Conservation (phyloP, 2,329 filamentous ascomycete genomes). For the Pseudocercospora pini-densiflorae region DNA sequence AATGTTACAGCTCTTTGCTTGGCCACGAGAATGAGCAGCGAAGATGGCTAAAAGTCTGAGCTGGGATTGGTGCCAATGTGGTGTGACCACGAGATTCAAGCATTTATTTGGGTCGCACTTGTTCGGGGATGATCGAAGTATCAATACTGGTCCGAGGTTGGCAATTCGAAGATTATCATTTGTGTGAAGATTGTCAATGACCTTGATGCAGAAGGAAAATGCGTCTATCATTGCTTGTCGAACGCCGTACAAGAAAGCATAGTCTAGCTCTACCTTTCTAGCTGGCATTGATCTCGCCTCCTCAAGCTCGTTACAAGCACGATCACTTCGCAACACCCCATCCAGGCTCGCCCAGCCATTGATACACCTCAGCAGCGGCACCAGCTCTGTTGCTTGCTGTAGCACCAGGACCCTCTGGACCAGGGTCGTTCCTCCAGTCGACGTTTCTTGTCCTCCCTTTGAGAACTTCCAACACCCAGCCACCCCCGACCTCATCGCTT, state of each 20-base stretch:
- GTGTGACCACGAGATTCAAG: not conserved
- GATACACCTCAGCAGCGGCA: conserved; percentile 56
- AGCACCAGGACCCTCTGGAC: conserved; percentile 52
- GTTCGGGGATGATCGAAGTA: not conserved
- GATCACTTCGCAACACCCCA: conserved; percentile 51
- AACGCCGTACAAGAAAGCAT: not conserved
- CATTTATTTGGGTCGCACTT: not conserved
- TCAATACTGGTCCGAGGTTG: no score
- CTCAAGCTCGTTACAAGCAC: not conserved
- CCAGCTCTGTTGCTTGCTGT: conserved; percentile 44
- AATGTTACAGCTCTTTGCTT: no score
- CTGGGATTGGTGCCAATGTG: not conserved
- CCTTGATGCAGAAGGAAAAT: no score
- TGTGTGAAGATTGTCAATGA: no score
- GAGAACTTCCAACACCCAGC: conserved; percentile 61
- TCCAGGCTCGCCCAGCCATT: conserved; percentile 50
- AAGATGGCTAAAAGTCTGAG: not conserved
- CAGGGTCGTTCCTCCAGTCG: conserved; percentile 57
- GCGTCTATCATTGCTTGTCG: not conserved
- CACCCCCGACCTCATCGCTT: conserved; percentile 54
- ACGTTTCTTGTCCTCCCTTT: conserved; percentile 57
- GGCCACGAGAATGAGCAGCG: no score
- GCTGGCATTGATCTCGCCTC: no score
- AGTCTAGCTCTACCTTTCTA: not conserved
- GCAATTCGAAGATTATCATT: no score